These are phyloP conservation scores for Metschnikowia baotianmanensis DNA, from an alignment of 805 yeast species.

Conservation along the genomic window DNA sequence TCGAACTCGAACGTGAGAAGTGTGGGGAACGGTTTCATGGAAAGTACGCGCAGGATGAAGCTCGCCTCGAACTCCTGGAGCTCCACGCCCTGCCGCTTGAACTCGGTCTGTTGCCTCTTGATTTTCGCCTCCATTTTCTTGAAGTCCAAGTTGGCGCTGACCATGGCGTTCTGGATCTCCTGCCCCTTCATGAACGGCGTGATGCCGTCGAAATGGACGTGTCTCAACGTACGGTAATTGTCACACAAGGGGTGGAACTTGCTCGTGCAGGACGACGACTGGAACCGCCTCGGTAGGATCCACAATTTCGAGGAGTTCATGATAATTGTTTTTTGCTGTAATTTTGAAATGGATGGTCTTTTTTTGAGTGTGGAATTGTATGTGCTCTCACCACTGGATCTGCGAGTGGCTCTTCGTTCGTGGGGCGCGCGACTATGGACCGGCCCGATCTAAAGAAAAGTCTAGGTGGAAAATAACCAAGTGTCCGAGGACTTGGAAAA, in stretches of 20 bases:
- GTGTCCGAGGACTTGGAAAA: too few species aligned
- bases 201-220: slow-evolving; percentile 42
- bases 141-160: slow-evolving; percentile 54
- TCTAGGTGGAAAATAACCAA: too few species aligned
- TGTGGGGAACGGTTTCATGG: slow-evolving; percentile 58
- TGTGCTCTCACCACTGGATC: not conserved
- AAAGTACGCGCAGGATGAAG: slow-evolving; percentile 40
- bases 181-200: slow-evolving; percentile 48
- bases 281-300: slow-evolving; percentile 13
- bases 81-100: slow-evolving; percentile 38
- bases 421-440: too few species aligned
- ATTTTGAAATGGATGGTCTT: not conserved
- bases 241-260: slow-evolving; percentile 33
- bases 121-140: slow-evolving; percentile 53
- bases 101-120: slow-evolving; percentile 34
- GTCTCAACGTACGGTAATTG: slow-evolving; percentile 35
- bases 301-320: not conserved
- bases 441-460: too few species aligned
- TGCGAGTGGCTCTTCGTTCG: too few species aligned
- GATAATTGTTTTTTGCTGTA: not conserved
- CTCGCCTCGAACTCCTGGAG: slow-evolving; percentile 48
- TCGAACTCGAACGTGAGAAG: slow-evolving; percentile 80
- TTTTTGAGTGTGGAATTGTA: not conserved
- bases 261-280: slow-evolving; percentile 16
- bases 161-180: slow-evolving; percentile 54